A percentile compares a stretch with the other conserved stretches of the same genome.
Conservation (phyloP, 192 early-diverging fungal genomes). For the Backusella parvicylindrica region DNA sequence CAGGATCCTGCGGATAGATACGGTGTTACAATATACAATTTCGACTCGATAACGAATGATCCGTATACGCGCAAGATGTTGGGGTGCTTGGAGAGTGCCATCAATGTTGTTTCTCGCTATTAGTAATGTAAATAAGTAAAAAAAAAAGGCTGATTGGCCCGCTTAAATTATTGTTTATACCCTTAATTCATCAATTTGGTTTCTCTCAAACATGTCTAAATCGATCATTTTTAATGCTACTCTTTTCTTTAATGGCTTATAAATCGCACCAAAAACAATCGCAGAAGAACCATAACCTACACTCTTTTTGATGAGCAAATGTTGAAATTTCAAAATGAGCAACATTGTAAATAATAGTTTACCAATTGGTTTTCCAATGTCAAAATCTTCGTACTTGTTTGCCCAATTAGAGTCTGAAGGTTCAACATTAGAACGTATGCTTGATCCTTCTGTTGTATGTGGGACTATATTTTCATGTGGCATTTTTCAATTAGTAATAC, state of each 20-base stretch:
- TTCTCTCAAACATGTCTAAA: constrained; percentile 86
- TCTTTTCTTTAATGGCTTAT: constrained; percentile 63
- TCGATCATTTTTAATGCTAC: constrained; percentile 87
- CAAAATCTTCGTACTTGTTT: constrained; percentile 37
- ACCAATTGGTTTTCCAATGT: constrained; percentile 31
- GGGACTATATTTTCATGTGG: neutral
- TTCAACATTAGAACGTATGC: neutral
- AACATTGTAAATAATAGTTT: neutral
- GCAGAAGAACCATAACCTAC: constrained; percentile 86
- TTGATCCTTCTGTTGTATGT: neutral
- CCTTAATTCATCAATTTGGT: constrained; percentile 88
- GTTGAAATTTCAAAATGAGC: neutral
- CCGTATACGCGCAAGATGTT: constrained; percentile 80
- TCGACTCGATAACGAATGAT: constrained; percentile 77
- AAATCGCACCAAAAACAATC: constrained; percentile 73
- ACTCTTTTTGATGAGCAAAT: neutral
- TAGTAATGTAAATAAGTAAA: neutral
- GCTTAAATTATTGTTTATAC: constrained; percentile 30
- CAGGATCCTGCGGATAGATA: constrained; percentile 77
- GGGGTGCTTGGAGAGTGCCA: constrained; percentile 83
- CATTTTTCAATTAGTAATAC: neutral
- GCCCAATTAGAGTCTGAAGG: constrained; percentile 18
- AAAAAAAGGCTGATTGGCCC: neutral
- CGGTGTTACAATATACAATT: constrained; percentile 84
- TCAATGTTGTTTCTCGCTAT: constrained; percentile 80